Evolutionary conservation across 352 stramenopile genomes (phyloP).

Genomic region (Pythium chondricola): DNA sequence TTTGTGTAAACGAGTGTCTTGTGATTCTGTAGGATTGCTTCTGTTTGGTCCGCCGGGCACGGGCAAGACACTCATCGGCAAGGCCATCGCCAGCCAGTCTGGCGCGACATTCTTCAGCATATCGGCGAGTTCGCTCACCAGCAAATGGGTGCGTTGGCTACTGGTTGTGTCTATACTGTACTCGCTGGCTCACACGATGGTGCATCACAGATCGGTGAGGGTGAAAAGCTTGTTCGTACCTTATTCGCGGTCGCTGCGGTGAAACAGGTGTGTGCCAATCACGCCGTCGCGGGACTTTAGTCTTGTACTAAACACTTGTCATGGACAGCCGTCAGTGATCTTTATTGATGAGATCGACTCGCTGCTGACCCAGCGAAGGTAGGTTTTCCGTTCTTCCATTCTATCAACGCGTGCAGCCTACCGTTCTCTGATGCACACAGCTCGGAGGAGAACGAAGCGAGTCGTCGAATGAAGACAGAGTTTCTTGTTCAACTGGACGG

Average conservation of each 20-base stretch:
- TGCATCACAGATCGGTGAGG: slow-evolving; percentile 93
- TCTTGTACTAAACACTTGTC: neutral
- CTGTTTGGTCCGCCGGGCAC: slow-evolving; percentile 94
- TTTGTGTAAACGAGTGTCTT: no score
- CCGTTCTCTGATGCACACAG: slow-evolving; percentile 18
- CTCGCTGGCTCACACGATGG: no score
- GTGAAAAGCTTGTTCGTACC: slow-evolving; percentile 96
- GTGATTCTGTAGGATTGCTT: slow-evolving; percentile 87
- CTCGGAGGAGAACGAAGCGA: slow-evolving; percentile 97
- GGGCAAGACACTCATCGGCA: slow-evolving; percentile 98
- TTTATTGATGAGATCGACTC: slow-evolving; percentile 99
- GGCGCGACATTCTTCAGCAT: slow-evolving; percentile 99
- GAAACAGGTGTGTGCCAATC: slow-evolving; percentile 77
- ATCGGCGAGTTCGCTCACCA: slow-evolving; percentile 96
- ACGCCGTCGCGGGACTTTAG: no score
- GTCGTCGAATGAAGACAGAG: slow-evolving; percentile 97
- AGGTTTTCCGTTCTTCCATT: neutral
- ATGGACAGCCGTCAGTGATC: slow-evolving; percentile 91
- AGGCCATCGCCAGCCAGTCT: slow-evolving; percentile 97
- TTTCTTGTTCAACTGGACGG: slow-evolving; percentile 98
- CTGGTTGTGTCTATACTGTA: no score
- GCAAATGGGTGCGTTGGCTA: slow-evolving; percentile 98
- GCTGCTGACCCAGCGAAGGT: slow-evolving; percentile 94
- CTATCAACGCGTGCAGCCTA: neutral
- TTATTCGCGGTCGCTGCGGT: slow-evolving; percentile 95